Evolutionary conservation across 257 asterid genomes (phyloP).

Genomic region (Penstemon eatonii): DNA sequence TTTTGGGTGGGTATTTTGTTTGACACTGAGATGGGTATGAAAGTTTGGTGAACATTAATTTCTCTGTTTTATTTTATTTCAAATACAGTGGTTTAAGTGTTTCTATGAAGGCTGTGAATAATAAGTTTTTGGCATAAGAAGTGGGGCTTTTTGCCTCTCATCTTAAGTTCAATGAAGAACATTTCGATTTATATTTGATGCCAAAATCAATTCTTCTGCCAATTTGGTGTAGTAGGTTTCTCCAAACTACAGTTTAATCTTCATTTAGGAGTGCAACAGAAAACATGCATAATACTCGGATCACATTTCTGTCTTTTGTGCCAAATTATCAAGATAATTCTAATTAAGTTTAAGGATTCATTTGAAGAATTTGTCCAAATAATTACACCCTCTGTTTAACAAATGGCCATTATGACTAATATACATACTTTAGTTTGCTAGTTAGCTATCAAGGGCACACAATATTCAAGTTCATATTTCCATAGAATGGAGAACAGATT

Average conservation of each 20-base stretch:
- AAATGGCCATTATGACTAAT: slow-evolving; percentile 15
- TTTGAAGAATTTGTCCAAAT: neutral
- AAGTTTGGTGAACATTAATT: neutral
- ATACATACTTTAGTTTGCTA: neutral
- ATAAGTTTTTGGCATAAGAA: neutral
- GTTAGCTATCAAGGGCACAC: neutral
- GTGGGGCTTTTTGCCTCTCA: neutral
- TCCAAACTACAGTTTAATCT: neutral
- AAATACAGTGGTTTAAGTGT: neutral
- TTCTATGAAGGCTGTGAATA: neutral
- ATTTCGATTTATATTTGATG: neutral
- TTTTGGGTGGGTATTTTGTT: neutral
- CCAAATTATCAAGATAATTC: neutral
- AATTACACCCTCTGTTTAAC: neutral
- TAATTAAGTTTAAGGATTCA: neutral
- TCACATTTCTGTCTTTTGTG: no score
- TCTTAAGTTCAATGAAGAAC: slow-evolving; percentile 1
- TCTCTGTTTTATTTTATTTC: neutral
- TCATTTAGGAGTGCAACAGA: neutral
- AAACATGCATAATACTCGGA: no score
- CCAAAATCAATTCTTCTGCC: slow-evolving; percentile 5
- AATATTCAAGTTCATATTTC: slow-evolving; percentile 3
- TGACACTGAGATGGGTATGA: neutral
- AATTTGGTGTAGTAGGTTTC: neutral
- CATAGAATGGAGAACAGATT: neutral